Evolutionary conservation across 2,329 filamentous ascomycete species (phyloP).

Genomic region (Aspergillus carbonarius): DNA sequence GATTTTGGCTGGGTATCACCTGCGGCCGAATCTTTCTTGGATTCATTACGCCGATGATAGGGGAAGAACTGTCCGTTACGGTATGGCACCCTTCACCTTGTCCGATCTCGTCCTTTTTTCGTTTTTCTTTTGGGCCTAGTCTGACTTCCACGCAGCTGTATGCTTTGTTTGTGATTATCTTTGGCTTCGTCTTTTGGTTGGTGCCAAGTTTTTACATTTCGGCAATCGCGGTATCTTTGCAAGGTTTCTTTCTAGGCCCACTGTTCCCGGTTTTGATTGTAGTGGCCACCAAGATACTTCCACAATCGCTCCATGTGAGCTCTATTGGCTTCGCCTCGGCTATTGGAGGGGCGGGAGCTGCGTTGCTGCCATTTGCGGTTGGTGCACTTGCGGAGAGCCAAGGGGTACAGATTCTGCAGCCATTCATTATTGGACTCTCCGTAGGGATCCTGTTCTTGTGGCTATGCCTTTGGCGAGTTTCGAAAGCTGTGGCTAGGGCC

Average conservation of each 20-base stretch:
- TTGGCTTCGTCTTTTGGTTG: constrained; percentile 77
- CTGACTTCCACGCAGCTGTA: constrained; percentile 49
- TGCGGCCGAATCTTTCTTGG: constrained; percentile 70
- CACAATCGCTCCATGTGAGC: constrained; percentile 71
- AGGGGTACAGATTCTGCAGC: constrained; percentile 61
- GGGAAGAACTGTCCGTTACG: constrained; percentile 66
- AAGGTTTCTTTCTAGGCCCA: constrained; percentile 79
- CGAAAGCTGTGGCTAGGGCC: neutral
- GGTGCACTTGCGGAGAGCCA: constrained; percentile 54
- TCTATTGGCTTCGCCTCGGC: constrained; percentile 78
- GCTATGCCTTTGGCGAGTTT: constrained; percentile 29
- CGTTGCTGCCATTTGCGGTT: constrained; percentile 45
- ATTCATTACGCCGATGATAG: constrained; percentile 67
- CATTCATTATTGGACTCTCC: constrained; percentile 48
- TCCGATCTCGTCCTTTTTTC: no score
- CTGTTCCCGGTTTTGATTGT: constrained; percentile 75
- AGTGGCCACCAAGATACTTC: constrained; percentile 70
- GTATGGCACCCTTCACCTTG: constrained; percentile 17
- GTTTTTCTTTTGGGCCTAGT: neutral
- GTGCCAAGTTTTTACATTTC: constrained; percentile 74
- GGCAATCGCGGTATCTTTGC: constrained; percentile 66
- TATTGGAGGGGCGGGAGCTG: constrained; percentile 70
- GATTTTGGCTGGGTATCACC: constrained; percentile 83
- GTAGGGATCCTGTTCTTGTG: constrained; percentile 53
- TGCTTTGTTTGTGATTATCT: constrained; percentile 60